A percentile compares a stretch with the other conserved stretches of the same genome.
Conservation (phyloP, 2,329 filamentous ascomycete genomes). For the Exophiala viscosa region DNA sequence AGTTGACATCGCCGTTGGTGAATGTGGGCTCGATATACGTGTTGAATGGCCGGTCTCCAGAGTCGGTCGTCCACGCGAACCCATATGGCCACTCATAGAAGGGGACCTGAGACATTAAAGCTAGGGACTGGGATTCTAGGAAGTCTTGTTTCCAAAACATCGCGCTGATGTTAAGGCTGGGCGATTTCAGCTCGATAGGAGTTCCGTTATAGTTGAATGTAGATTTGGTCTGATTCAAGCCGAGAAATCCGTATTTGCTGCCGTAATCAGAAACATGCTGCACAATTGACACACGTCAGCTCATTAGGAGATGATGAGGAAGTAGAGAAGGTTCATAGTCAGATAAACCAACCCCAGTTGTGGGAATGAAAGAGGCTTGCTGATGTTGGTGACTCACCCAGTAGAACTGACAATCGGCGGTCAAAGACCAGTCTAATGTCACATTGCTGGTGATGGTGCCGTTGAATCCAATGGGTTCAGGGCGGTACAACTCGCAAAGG, state of each 20-base stretch:
- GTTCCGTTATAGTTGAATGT: constrained; percentile 15
- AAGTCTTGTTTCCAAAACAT: constrained; percentile 15
- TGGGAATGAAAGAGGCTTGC: neutral
- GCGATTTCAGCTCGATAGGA: constrained; percentile 5
- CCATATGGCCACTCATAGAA: constrained; percentile 7
- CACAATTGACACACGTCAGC: neutral
- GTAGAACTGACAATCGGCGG: neutral
- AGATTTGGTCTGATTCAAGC: constrained; percentile 3
- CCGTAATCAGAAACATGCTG: constrained; percentile 12
- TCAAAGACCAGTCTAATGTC: neutral
- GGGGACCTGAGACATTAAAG: neutral
- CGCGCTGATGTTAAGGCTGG: constrained; percentile 9
- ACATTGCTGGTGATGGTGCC: too few species aligned
- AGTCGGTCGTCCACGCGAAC: neutral
- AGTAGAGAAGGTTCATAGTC: too few species aligned
- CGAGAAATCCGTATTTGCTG: constrained; percentile 7
- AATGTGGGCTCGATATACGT: constrained; percentile 3
- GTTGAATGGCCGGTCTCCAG: constrained; percentile 5
- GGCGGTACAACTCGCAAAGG: constrained; percentile 6
- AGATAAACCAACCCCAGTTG: too few species aligned
- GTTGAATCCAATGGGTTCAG: neutral
- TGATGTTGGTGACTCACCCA: neutral
- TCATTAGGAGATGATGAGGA: neutral
- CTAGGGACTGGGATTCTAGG: too few species aligned
- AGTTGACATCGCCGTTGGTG: constrained; percentile 10